Evolutionary conservation across 1,139 yeast genomes (phyloP), one percentile per base, ranked within the genome.

Genomic region (Yamadazyma triangularis): DNA sequence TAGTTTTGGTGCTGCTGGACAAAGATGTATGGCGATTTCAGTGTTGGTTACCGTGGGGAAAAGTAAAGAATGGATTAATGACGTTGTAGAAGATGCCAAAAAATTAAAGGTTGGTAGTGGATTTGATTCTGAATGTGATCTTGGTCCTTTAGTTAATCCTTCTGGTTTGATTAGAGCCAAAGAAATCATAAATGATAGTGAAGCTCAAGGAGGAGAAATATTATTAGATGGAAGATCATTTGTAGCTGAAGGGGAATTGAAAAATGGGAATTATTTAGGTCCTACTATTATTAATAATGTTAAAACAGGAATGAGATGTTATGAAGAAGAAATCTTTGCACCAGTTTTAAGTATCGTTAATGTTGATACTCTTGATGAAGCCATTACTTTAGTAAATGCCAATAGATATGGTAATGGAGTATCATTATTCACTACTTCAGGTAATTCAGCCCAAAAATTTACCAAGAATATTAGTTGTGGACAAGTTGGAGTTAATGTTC

Each of bases 1-100:
- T 26, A 86, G 87, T 14, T 82, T 83, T 48, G 91, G 91, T 25
- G 91, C 91, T 38, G 89, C 89, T 22, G 91, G 91, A 36, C 89
- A 81, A 63, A 73, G 91, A 56, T 81, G 91, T 59, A 81, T 82
- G 89, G 89, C 89, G 10, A 77, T 83, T 28, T 76, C 84, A 11
- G 87, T 79, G 4, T 66, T 81, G 40, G 86, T 81, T 13, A 74
- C 87, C n/a, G 88, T 82, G 16, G 89, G 89, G 14, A 70, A 74
- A 42, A 68, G 85, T 31, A 70, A 70, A 51, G 70, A 71, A 39
- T 81, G 89, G 89, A 60, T 81, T 31, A 46, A 56, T 14, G 89
- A 80, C 33, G 60, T 81, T 32, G 71, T 75, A 22, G 67, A 59
- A 28, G 79, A 77, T 33, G 86, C 89, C 13, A 61, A 70, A 46